Conservation (phyloP, 2,329 filamentous ascomycete genomes). For the Talaromyces sp. region DNA sequence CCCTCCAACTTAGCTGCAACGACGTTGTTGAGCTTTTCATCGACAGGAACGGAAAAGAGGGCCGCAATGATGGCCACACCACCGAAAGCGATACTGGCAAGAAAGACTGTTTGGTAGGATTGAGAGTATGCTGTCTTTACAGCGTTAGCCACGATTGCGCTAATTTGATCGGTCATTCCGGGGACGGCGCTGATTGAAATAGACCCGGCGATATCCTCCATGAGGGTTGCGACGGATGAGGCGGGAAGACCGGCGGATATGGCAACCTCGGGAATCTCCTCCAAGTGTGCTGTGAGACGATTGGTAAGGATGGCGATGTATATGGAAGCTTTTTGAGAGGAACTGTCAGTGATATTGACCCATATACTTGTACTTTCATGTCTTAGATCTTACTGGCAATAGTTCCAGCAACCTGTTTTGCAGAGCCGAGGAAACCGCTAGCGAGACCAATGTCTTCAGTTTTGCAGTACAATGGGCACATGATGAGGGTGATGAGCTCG, state of each 20-base stretch:
- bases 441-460: slow-evolving; percentile 25
- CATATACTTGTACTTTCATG: too few relatives aligned
- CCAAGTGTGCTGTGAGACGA: slow-evolving; percentile 15
- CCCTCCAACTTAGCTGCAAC: slow-evolving; percentile 16
- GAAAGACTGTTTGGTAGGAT: slow-evolving; percentile 45
- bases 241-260: slow-evolving; percentile 36
- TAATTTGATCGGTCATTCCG: slow-evolving; percentile 34
- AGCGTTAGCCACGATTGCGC: slow-evolving; percentile 33
- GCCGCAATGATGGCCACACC: slow-evolving; percentile 18
- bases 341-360: not conserved
- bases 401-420: slow-evolving; percentile 24
- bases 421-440: slow-evolving; percentile 23
- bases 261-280: slow-evolving; percentile 33
- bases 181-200: slow-evolving; percentile 25
- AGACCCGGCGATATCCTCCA: slow-evolving; percentile 31
- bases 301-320: slow-evolving; percentile 25
- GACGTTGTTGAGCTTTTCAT: slow-evolving; percentile 11
- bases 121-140: slow-evolving; percentile 42
- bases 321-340: slow-evolving; percentile 19
- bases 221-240: slow-evolving; percentile 32
- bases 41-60: slow-evolving; percentile 12
- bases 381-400: slow-evolving; percentile 17
- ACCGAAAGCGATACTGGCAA: slow-evolving; percentile 22
- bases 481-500: slow-evolving; percentile 25
- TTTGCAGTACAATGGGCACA: slow-evolving; percentile 20